These are phyloP conservation scores for Monosporascus sp. DNA, from an alignment of 2,329 filamentous ascomycete genomes.

Conservation along the genomic window DNA sequence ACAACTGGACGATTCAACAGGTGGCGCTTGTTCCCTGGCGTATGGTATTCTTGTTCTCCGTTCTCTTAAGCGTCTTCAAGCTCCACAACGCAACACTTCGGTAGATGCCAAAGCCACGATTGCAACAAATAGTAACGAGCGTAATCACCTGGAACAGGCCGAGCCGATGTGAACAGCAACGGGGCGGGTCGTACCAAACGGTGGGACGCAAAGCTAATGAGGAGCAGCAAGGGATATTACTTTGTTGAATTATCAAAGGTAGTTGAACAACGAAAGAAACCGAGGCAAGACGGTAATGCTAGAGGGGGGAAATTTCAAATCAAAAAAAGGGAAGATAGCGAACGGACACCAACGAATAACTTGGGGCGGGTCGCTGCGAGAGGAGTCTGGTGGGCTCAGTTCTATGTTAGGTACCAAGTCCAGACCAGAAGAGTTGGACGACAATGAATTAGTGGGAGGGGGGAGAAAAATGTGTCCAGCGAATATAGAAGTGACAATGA, in stretches of 20 bases:
- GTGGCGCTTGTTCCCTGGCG: constrained; percentile 11
- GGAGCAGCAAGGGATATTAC: background rate
- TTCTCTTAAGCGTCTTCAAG: constrained; percentile 9
- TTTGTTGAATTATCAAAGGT: background rate
- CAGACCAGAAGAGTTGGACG: too few relatives aligned
- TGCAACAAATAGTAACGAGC: constrained; percentile 20
- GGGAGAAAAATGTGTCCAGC: too few relatives aligned
- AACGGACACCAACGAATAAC: background rate
- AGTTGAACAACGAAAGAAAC: too few relatives aligned
- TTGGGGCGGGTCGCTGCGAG: background rate
- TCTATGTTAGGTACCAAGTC: too few relatives aligned
- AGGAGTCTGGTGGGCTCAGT: background rate
- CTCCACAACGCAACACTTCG: constrained; percentile 9
- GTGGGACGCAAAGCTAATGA: constrained; percentile 16
- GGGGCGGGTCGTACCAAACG: constrained; percentile 16
- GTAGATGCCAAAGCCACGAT: constrained; percentile 10
- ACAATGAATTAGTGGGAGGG: too few relatives aligned
- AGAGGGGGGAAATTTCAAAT: background rate
- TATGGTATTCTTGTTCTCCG: constrained; percentile 10
- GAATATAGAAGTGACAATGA: too few relatives aligned
- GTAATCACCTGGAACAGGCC: constrained; percentile 18
- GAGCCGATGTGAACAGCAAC: constrained; percentile 14
- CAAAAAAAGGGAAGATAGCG: background rate
- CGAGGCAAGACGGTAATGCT: background rate
- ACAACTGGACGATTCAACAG: constrained; percentile 17